Evolutionary conservation across 1,284 basidiomycete species (phyloP).

Genomic region (Amylostereum areolatum): DNA sequence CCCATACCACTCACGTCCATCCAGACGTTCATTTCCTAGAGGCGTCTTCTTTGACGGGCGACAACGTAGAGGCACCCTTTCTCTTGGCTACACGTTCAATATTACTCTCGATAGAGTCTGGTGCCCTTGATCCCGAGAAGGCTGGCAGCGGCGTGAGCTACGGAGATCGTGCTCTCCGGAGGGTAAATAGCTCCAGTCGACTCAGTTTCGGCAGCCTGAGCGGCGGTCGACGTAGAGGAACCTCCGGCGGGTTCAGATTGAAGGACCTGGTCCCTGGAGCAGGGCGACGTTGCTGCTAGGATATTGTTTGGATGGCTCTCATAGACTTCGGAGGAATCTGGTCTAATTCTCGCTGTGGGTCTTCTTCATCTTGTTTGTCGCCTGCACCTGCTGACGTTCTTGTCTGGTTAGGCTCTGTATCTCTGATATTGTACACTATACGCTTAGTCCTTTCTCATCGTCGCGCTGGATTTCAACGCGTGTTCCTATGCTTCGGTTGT

Average conservation of each 20-base stretch:
- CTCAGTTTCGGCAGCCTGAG: constrained; percentile 76
- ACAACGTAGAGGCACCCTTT: constrained; percentile 93
- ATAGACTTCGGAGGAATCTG: neutral
- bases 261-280: constrained; percentile 51
- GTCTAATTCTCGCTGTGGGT: neutral
- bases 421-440: constrained; percentile 1
- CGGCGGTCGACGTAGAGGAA: constrained; percentile 47
- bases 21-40: constrained; percentile 90
- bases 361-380: neutral
- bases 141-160: constrained; percentile 94
- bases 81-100: constrained; percentile 87
- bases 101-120: constrained; percentile 89
- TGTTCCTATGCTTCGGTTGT: constrained; percentile 13
- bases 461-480: constrained; percentile 9
- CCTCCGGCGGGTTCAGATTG: constrained; percentile 49
- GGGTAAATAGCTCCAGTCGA: constrained; percentile 80
- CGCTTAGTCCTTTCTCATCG: constrained; percentile 5
- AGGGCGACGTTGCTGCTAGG: constrained; percentile 25
- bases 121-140: constrained; percentile 87
- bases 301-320: constrained; percentile 32
- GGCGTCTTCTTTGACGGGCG: constrained; percentile 86
- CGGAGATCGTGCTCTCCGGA: constrained; percentile 85
- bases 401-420: neutral
- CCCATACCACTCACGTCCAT: neutral
- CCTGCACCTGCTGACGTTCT: neutral